These are phyloP conservation scores for Metarhizium rileyi DNA, from an alignment of 2,329 filamentous ascomycete genomes.

Conservation along the genomic window DNA sequence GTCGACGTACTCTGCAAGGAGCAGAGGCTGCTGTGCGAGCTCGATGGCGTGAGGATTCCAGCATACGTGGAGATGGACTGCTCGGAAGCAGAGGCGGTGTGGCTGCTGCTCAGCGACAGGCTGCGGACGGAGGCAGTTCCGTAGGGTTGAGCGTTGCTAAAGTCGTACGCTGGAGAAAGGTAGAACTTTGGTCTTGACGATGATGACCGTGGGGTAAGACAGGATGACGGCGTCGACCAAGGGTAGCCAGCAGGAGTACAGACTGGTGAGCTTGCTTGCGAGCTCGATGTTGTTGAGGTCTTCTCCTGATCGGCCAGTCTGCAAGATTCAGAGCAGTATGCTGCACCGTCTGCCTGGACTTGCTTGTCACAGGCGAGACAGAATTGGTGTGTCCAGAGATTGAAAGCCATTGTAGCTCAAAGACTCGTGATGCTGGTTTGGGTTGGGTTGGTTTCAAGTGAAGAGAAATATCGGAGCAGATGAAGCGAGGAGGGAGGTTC, in stretches of 20 bases:
- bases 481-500: conserved; percentile 3
- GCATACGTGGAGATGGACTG: conserved; percentile 11
- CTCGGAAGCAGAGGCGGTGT: conserved; percentile 19
- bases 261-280: conserved; percentile 48
- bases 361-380: conserved; percentile 84
- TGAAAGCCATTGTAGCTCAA: conserved; percentile 36
- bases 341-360: conserved; percentile 63
- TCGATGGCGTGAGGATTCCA: conserved; percentile 55
- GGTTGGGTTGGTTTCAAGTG: conserved; percentile 12
- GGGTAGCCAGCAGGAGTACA: conserved; percentile 41
- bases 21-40: conserved; percentile 75
- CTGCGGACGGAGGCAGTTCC: conserved; percentile 36
- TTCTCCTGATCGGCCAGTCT: conserved; percentile 79
- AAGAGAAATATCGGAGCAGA: conserved; percentile 2
- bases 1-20: conserved; percentile 60
- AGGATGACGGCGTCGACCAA: conserved; percentile 26
- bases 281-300: conserved; percentile 43
- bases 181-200: conserved; percentile 43
- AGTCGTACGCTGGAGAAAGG: conserved; percentile 68
- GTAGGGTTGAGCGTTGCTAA: conserved; percentile 52
- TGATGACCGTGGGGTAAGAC: conserved; percentile 3
- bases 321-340: conserved; percentile 91
- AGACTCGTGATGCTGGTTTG: conserved; percentile 8
- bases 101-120: conserved; percentile 14
- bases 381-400: conserved; percentile 79